Conservation (phyloP, 2,329 filamentous ascomycete genomes). For the Pseudopyricularia javanii region DNA sequence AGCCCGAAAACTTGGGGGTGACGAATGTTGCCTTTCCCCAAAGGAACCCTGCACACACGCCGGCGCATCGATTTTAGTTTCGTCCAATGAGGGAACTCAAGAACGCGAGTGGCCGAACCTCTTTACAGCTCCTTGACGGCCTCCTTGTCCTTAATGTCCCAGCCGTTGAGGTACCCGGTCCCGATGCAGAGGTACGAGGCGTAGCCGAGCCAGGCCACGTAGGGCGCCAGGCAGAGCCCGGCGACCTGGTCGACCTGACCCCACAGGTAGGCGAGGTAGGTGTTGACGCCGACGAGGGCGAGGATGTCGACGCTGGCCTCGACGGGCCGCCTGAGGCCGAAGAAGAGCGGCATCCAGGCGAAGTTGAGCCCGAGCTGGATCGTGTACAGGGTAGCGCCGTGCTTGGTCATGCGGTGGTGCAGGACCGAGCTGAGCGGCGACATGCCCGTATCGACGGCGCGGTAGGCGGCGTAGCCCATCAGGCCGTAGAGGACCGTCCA, state of each 20-base stretch:
- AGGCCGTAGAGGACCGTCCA: conserved; percentile 58
- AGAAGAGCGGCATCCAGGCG: conserved; percentile 89
- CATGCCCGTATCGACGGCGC: conserved; percentile 54
- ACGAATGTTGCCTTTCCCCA: too few relatives aligned
- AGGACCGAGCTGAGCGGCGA: conserved; percentile 39
- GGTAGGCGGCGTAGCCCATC: conserved; percentile 85
- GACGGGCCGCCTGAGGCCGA: conserved; percentile 59
- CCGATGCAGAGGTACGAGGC: conserved; percentile 73
- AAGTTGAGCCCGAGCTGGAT: conserved; percentile 78
- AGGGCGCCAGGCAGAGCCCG: conserved; percentile 66
- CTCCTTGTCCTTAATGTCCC: conserved; percentile 37
- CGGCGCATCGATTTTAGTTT: too few relatives aligned
- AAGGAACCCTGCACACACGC: too few relatives aligned
- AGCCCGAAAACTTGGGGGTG: too few relatives aligned
- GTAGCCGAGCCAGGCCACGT: conserved; percentile 76
- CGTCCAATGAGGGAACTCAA: neutral
- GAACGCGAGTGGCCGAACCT: neutral
- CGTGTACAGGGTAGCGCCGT: conserved; percentile 70
- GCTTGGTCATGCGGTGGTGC: conserved; percentile 46
- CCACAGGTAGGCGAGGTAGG: conserved; percentile 67
- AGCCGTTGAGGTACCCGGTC: conserved; percentile 55
- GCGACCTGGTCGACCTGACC: conserved; percentile 59
- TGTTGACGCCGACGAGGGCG: conserved; percentile 57
- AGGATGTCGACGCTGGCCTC: conserved; percentile 67
- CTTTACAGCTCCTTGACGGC: conserved; percentile 11